Base-by-base conservation (phyloP, 352 stramenopile species). In the Phytophthora capsici region DNA sequence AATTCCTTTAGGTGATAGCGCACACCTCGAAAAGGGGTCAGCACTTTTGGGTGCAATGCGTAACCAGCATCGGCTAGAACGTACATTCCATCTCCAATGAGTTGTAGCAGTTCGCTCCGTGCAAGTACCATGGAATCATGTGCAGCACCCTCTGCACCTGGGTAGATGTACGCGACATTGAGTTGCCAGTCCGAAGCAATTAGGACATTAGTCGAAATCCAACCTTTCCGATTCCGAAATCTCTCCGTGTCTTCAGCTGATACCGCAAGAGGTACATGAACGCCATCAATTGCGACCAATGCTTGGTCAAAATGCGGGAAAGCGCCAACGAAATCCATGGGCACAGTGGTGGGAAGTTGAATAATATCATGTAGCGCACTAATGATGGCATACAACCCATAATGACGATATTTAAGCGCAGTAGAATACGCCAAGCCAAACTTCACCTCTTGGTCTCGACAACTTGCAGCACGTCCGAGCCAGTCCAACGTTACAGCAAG, bases 281-380 rank as follows among this genome's bases (percentile, higher is more conserved):
- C 50, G 2, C 49, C 58, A 13, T 66, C 49, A 41, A 60, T 66
- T 12, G 49, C 58, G 4, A 2, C 22, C 5, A 61, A 4, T 1
- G 57, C 57, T 23, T 67, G 59, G 13, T 67, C 32, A 9, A 56
- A 61, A 20, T 56, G 56, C 0, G 44, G 23, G 14, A 63, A 41
- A 2, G 5, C n/a, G 9, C 43, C 16, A 22, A 28, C 22, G 40
- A 63, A 63, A 1, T 5, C 28, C 19, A 16, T 19, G 6, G 44
- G 32, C 12, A 54, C 54, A 4, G 20, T 53, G 8, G 4, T 20
- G n/a, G 55, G 45, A 4, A 51, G 2, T 0, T 0, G 6, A 8
- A 63, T 25, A 9, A 2, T 64, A 4, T 19, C 7, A 2, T 5
- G 9, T 1, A 51, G 12, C 6, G 34, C 25, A 12, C 10, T 4